Conservation (phyloP, 768 basidiomycete genomes). For the Candolleomyces eurysporus region DNA sequence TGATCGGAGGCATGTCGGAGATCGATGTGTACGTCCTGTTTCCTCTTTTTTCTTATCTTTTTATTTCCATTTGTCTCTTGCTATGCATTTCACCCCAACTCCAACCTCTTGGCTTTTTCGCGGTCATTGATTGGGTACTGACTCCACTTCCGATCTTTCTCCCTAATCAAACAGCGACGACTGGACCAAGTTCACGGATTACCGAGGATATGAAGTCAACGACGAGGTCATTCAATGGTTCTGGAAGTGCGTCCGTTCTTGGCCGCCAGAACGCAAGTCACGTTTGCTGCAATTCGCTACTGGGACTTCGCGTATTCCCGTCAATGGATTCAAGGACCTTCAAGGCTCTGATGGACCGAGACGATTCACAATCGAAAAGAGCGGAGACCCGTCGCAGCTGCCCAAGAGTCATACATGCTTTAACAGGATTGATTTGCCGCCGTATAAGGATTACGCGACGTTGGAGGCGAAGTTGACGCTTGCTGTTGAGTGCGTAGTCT, state of each 20-base stretch:
- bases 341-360: conserved; percentile 97
- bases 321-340: conserved; percentile 97
- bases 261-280: conserved; percentile 98
- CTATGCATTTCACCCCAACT: not conserved
- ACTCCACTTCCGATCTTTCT: not conserved
- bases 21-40: conserved; percentile 85
- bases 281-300: conserved; percentile 95
- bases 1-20: conserved; percentile 99
- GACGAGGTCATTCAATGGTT: conserved; percentile 99
- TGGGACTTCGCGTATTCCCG: conserved; percentile 94
- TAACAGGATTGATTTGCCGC: conserved; percentile 95
- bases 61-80: too few relatives aligned
- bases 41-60: not conserved
- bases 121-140: too few relatives aligned
- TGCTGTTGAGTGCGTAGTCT: conserved; percentile 78
- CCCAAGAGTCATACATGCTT: conserved; percentile 98
- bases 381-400: conserved; percentile 92
- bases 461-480: conserved; percentile 94
- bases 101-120: not conserved
- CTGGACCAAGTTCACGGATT: conserved; percentile 99
- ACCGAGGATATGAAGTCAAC: conserved; percentile 92
- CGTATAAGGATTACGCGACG: conserved; percentile 93
- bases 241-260: conserved; percentile 98
- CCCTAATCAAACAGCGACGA: conserved; percentile 60
- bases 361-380: conserved; percentile 98